Percentiles rank a stretch among this genome's conserved stretches.
phyloP scores from a whole-genome alignment of 768 basidiomycete species.

The Arthromyces matolae region DNA sequence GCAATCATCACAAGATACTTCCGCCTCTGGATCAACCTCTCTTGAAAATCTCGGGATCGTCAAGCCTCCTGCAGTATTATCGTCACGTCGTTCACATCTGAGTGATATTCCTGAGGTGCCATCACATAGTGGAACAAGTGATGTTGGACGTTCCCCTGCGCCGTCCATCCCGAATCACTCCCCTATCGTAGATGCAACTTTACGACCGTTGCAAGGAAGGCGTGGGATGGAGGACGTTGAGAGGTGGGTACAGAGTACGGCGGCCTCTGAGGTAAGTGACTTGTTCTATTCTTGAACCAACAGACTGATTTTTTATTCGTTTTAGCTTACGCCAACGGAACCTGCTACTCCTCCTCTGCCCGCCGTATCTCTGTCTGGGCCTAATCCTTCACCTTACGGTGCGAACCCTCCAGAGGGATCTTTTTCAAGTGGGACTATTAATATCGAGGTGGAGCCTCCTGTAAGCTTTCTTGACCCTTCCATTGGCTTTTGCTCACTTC shows the following conservation, averaged over 20 bases:
- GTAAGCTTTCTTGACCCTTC: conserved; percentile 1
- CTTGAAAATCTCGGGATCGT: conserved; percentile 16
- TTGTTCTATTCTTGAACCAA: not conserved
- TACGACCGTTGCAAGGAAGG: not conserved
- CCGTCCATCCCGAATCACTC: conserved; percentile 8
- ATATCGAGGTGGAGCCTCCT: conserved; percentile 14
- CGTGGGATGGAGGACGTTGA: conserved; percentile 5
- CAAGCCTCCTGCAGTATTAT: conserved; percentile 6
- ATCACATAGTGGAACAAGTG: conserved; percentile 13
- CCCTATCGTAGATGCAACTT: not conserved
- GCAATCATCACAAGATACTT: conserved; percentile 13
- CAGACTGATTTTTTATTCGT: not conserved
- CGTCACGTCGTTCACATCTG: conserved; percentile 1
- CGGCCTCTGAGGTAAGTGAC: conserved; percentile 4
- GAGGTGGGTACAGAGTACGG: conserved; percentile 10
- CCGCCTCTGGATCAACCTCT: conserved; percentile 11
- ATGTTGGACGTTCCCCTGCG: conserved; percentile 5
- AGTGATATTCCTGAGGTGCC: conserved; percentile 20
- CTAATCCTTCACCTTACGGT: conserved; percentile 3
- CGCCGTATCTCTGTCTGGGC: not conserved
- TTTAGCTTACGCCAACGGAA: conserved; percentile 4
- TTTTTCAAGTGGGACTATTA: conserved; percentile 8
- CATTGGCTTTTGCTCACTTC: not conserved
- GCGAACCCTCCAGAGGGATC: conserved; percentile 1
- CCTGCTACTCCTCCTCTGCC: not conserved